Percentiles rank a stretch among this genome's conserved stretches.
phyloP scores from a whole-genome alignment of 2,329 filamentous ascomycete species.

The Fusarium chaquense region DNA sequence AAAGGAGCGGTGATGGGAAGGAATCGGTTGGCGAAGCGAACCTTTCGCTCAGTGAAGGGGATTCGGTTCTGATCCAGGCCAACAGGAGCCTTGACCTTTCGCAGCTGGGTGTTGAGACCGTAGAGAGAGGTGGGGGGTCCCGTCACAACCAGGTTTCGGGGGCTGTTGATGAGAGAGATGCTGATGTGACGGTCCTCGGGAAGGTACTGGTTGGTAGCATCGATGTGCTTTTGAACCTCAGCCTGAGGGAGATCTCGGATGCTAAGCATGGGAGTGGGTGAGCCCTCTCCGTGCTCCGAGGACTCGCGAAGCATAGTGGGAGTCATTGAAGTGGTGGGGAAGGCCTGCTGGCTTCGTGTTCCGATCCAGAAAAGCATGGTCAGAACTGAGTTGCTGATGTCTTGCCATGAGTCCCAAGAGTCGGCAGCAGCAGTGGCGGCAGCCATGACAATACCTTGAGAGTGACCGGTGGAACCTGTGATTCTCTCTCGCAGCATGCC shows the following conservation, averaged over 20 bases:
- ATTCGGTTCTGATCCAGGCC: conserved; percentile 95
- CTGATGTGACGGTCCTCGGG: conserved; percentile 92
- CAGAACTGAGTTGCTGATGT: conserved; percentile 81
- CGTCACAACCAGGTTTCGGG: conserved; percentile 95
- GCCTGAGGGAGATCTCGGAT: conserved; percentile 90
- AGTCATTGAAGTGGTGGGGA: conserved; percentile 92
- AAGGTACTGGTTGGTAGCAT: conserved; percentile 96
- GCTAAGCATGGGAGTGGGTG: conserved; percentile 96
- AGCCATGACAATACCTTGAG: conserved; percentile 94
- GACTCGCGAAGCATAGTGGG: conserved; percentile 94
- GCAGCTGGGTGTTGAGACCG: conserved; percentile 92
- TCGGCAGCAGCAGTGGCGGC: conserved; percentile 90
- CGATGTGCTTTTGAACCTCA: conserved; percentile 95
- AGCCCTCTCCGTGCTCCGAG: conserved; percentile 92
- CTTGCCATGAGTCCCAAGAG: conserved; percentile 92
- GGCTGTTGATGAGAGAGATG: conserved; percentile 96
- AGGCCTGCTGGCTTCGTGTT: conserved; percentile 95
- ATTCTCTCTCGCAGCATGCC: conserved; percentile 88
- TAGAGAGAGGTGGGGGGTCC: conserved; percentile 96
- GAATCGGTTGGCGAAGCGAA: conserved; percentile 97
- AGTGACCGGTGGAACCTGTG: conserved; percentile 92
- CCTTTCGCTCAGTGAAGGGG: conserved; percentile 94
- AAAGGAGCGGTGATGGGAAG: conserved; percentile 97
- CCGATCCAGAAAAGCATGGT: conserved; percentile 99
- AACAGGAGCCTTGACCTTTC: conserved; percentile 98